phyloP scores from a whole-genome alignment of 345 rosid species.

The Corchorus capsularis region DNA sequence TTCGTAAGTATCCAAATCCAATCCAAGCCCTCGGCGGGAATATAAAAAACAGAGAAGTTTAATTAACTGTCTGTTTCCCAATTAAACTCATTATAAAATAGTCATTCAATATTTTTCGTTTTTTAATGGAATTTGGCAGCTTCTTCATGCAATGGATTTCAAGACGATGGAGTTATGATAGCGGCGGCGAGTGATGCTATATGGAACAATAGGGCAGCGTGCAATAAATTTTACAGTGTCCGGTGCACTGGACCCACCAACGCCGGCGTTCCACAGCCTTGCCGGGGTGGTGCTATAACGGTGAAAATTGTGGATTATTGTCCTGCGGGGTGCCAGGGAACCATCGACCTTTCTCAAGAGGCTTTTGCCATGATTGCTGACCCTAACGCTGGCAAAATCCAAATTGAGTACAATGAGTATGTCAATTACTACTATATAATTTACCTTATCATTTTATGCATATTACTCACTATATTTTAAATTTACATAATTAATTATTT shows the following conservation, averaged over 20 bases:
- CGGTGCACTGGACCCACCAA: conserved; percentile 40
- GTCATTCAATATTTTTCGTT: too few species aligned
- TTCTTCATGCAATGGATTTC: conserved; percentile 36
- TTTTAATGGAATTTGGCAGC: conserved; percentile 24
- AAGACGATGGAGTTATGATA: conserved; percentile 38
- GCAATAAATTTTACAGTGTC: conserved; percentile 41
- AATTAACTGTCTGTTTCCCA: too few species aligned
- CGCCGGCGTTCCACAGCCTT: conserved; percentile 34
- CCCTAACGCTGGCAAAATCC: conserved; percentile 40
- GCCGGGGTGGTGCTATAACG: conserved; percentile 31
- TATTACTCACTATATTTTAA: too few species aligned
- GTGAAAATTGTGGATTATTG: conserved; percentile 48
- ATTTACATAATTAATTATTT: too few species aligned
- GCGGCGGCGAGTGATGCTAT: conserved; percentile 50
- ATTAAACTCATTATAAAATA: too few species aligned
- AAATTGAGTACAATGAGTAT: background rate
- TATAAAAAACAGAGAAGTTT: too few species aligned
- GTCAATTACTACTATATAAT: background rate
- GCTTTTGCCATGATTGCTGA: conserved; percentile 51
- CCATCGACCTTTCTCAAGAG: conserved; percentile 43
- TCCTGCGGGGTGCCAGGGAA: conserved; percentile 31
- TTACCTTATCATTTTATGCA: too few species aligned
- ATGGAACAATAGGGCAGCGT: conserved; percentile 47
- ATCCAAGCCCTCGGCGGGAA: too few species aligned
- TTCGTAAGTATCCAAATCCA: background rate